Percentiles rank a stretch among this genome's conserved stretches.
Conservation (phyloP, 75 land plant species). For the Pinus tabuliformis region DNA sequence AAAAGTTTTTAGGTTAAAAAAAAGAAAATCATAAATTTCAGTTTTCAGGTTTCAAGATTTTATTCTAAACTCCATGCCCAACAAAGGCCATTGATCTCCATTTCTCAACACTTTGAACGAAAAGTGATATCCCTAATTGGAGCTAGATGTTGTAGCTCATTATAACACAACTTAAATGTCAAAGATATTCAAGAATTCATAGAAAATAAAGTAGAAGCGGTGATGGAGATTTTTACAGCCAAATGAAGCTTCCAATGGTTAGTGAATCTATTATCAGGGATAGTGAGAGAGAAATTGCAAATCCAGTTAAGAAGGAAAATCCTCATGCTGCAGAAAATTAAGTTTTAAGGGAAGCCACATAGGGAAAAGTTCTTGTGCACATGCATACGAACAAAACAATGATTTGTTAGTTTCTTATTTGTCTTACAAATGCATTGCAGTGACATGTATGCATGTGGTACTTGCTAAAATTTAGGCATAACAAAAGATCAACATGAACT, state of each 20-base stretch:
- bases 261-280: not conserved
- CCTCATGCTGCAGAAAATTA: not conserved
- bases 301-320: not conserved
- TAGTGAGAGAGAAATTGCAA: not conserved
- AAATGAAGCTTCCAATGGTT: not conserved
- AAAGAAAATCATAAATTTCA: too few species aligned
- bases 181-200: constrained; percentile 1
- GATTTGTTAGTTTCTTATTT: not conserved
- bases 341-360: not conserved
- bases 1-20: too few species aligned
- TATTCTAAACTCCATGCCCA: too few species aligned
- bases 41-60: too few species aligned
- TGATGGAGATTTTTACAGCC: not conserved
- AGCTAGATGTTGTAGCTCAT: too few species aligned
- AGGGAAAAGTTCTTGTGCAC: not conserved
- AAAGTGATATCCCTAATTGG: too few species aligned
- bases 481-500: not conserved
- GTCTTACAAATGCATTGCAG: not conserved
- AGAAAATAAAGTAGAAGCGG: not conserved
- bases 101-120: too few species aligned
- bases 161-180: too few species aligned
- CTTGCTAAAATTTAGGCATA: not conserved
- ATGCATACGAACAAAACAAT: not conserved
- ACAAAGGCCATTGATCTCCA: too few species aligned
- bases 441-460: not conserved